A percentile compares a stretch with the other conserved stretches of the same genome.
Evolutionary conservation across 345 rosid species (phyloP).

Genomic region (Mercurialis annua): DNA sequence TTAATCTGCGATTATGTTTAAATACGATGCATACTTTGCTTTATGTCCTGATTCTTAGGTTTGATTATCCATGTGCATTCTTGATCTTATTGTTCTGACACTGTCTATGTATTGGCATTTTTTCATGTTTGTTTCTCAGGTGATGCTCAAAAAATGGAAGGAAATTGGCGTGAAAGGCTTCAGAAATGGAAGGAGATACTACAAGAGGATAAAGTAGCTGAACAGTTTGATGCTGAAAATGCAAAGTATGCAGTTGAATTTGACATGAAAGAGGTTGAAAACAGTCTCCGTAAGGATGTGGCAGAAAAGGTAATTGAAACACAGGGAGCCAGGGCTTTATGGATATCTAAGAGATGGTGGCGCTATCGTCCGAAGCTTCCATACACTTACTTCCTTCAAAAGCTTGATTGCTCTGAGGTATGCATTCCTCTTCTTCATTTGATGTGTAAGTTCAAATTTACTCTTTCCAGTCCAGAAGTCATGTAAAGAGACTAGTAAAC

Average conservation of each 20-base stretch:
- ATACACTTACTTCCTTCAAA: conserved; percentile 86
- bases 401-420: conserved; percentile 90
- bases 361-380: conserved; percentile 90
- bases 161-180: conserved; percentile 81
- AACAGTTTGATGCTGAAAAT: conserved; percentile 52
- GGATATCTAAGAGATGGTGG: conserved; percentile 99
- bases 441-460: background rate
- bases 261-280: conserved; percentile 96
- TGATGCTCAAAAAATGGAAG: conserved; percentile 38
- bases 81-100: conserved; percentile 1
- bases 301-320: conserved; percentile 53
- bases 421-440: conserved; percentile 7
- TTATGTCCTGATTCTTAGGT: conserved; percentile 5
- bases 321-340: conserved; percentile 70
- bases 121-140: conserved; percentile 34
- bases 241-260: conserved; percentile 88
- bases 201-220: conserved; percentile 59
- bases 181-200: conserved; percentile 66
- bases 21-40: background rate
- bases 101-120: background rate
- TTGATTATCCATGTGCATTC: background rate
- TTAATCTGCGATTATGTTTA: conserved; percentile 29
- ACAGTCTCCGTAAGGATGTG: conserved; percentile 84
- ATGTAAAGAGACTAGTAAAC: background rate
- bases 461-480: background rate